These are phyloP conservation scores for Suhomyces panamericanus DNA, from an alignment of 1,139 yeast genomes.

Conservation along the genomic window DNA sequence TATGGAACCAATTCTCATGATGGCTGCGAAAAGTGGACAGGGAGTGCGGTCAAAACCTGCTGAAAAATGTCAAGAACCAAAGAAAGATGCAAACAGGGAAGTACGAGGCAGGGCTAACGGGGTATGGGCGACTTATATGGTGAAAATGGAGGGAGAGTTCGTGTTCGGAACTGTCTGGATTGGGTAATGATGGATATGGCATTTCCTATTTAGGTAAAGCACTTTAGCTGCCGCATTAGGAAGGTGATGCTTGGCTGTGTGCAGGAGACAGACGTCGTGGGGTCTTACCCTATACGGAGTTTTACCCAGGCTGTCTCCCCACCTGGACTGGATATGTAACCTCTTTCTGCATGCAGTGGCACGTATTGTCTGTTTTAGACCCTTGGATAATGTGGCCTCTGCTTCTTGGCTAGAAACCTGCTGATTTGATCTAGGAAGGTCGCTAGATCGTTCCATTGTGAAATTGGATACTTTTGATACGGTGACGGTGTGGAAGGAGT, in stretches of 20 bases:
- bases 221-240: conserved; percentile 18
- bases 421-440: no score
- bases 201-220: conserved; percentile 10
- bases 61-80: neutral
- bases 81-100: neutral
- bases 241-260: conserved; percentile 1
- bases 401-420: no score
- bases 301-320: neutral
- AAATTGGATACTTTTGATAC: no score
- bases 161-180: neutral
- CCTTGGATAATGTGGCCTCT: no score
- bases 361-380: neutral
- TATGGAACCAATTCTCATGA: conserved; percentile 20
- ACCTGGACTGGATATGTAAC: neutral
- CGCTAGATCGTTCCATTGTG: no score
- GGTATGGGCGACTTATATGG: conserved; percentile 4
- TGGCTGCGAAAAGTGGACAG: conserved; percentile 10
- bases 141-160: neutral
- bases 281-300: conserved; percentile 2
- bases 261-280: neutral
- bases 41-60: neutral
- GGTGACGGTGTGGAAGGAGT: no score
- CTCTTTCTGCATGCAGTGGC: neutral
- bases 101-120: neutral
- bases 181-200: conserved; percentile 6